These are phyloP conservation scores for Tuctoria greenei DNA, from an alignment of 176 grass and related monocot species.

Conservation along the genomic window DNA sequence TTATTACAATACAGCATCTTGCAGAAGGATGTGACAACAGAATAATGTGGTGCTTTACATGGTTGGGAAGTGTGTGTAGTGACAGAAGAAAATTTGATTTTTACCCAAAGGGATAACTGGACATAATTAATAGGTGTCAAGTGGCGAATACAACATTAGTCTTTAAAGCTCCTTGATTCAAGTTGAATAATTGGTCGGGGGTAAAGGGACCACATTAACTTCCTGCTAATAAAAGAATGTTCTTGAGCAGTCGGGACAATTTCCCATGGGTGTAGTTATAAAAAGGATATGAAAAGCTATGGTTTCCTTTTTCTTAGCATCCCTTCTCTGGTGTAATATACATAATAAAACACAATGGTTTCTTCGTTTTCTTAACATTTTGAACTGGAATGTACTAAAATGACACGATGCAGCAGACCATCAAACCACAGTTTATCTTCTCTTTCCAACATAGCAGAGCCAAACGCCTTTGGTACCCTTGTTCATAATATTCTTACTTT, in stretches of 20 bases:
- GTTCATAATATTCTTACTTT: constrained; percentile 6
- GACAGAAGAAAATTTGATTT: neutral
- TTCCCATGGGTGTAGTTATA: neutral
- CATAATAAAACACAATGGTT: neutral
- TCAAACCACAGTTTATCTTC: neutral
- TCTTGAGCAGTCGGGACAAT: neutral
- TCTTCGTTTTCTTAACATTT: neutral
- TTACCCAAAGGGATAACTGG: neutral
- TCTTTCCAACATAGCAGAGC: neutral
- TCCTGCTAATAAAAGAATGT: neutral
- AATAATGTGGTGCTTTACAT: neutral
- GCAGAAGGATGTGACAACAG: neutral
- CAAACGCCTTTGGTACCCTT: neutral
- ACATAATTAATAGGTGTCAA: neutral
- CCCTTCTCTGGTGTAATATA: neutral
- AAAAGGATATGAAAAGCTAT: neutral
- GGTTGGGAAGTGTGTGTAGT: neutral
- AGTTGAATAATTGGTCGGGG: neutral
- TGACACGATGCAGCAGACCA: neutral
- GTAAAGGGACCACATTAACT: neutral
- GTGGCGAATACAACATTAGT: neutral
- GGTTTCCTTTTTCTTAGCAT: neutral
- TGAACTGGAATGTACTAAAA: neutral
- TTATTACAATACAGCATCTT: neutral
- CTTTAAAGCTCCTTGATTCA: neutral